These are phyloP conservation scores for Taphrina pruni DNA, from an alignment of 1,139 yeast species.

Conservation along the genomic window DNA sequence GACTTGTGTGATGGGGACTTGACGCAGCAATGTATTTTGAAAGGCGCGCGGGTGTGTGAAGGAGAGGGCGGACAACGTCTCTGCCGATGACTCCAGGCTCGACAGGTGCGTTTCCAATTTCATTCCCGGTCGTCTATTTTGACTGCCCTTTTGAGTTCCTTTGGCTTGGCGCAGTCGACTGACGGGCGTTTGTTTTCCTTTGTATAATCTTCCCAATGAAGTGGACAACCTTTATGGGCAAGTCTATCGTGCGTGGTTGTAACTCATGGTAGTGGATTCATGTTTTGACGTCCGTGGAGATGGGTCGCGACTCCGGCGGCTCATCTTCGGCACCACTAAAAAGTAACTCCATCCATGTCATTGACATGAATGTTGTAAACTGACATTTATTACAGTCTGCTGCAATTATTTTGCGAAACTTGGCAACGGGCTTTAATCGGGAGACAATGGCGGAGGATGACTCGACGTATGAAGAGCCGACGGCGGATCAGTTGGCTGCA, in stretches of 20 bases:
- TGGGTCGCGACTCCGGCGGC: slow-evolving; percentile 8
- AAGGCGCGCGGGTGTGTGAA: slow-evolving; percentile 30
- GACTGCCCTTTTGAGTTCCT: too few species aligned
- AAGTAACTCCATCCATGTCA: background rate
- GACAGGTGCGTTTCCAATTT: slow-evolving; percentile 13
- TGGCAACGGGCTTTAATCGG: too few species aligned
- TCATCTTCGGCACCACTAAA: slow-evolving; percentile 12
- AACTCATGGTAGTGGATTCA: background rate
- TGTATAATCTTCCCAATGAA: too few species aligned
- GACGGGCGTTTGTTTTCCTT: too few species aligned
- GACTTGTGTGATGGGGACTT: slow-evolving; percentile 27
- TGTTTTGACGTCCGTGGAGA: slow-evolving; percentile 7
- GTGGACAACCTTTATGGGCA: background rate
- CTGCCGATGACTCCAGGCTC: background rate
- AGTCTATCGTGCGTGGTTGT: background rate
- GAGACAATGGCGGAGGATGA: too few species aligned
- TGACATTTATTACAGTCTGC: too few species aligned
- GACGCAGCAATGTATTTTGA: slow-evolving; percentile 27
- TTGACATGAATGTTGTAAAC: too few species aligned
- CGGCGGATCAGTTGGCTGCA: slow-evolving; percentile 20
- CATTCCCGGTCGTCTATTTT: background rate
- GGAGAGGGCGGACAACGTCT: slow-evolving; percentile 9
- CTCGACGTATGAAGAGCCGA: slow-evolving; percentile 8
- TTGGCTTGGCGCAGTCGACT: too few species aligned
- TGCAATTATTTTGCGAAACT: too few species aligned